Conservation (phyloP, 2,329 filamentous ascomycete species). For the Sclerotinia glacialis region DNA sequence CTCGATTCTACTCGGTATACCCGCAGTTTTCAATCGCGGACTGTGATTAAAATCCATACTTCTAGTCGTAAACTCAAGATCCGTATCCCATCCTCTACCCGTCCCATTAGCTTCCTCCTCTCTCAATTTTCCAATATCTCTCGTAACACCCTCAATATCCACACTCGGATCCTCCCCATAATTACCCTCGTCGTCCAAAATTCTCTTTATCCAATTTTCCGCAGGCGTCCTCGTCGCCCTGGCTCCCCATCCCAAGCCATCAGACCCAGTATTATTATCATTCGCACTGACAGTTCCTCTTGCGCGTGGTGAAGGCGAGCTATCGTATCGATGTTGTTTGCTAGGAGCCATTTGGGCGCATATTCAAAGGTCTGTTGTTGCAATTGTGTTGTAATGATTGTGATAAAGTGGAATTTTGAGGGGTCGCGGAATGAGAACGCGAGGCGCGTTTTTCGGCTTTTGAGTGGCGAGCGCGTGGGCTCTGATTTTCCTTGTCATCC, state of each 20-base stretch:
- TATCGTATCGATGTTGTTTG: constrained; percentile 20
- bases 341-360: constrained; percentile 20
- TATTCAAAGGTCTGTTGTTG: constrained; percentile 4
- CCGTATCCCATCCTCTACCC: constrained; percentile 29
- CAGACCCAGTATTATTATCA: neutral
- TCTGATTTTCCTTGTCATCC: neutral
- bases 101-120: constrained; percentile 12
- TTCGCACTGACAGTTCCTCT: constrained; percentile 3
- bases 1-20: constrained; percentile 29
- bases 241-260: neutral
- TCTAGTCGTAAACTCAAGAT: constrained; percentile 36
- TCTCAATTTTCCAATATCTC: constrained; percentile 22
- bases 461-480: constrained; percentile 11
- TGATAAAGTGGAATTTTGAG: neutral
- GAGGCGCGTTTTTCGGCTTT: constrained; percentile 12
- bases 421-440: constrained; percentile 17
- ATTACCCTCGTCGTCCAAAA: constrained; percentile 6
- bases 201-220: constrained; percentile 17
- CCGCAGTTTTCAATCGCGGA: constrained; percentile 10
- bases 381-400: constrained; percentile 1
- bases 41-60: constrained; percentile 33
- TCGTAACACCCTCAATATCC: constrained; percentile 19
- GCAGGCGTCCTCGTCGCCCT: constrained; percentile 2
- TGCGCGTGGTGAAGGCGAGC: constrained; percentile 21
- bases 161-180: constrained; percentile 15